Base-by-base conservation (phyloP, 176 grass and related monocot species). In the Ananas comosus region DNA sequence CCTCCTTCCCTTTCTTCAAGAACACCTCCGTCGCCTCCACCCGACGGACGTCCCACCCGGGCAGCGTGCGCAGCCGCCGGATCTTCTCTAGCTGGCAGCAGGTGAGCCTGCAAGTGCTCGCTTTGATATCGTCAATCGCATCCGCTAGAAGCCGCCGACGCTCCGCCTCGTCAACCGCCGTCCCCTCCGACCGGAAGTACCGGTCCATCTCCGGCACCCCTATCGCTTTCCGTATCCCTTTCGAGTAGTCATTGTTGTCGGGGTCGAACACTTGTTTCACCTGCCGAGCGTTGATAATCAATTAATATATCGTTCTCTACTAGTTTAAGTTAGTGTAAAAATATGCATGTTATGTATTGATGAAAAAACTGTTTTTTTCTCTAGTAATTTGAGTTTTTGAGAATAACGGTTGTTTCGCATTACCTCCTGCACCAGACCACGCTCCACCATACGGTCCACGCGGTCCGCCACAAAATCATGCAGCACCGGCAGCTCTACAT, bases 21-120 rank as follows among this genome's bases (percentile, higher is more conserved):
- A 91, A 80, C 27, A 71, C 71, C 8, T 75, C 29, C 3, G 84
- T 87, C 7, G 77, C 81, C 14, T 87, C 81, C 11, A 91, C 49
- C 22, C 78, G 61, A 10, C 33, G 73, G 50, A 91, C 23, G 6
- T 14, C 57, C 88, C 88, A 86, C 2, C 78, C 80, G 1, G 52
- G 59, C 10, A 75, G 48, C n/a, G 12, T 10, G 22, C 18, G 17
- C 1, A 87, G 74, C 21, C 78, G 71, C 11, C 61, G 77, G 51
- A 91, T 84, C 74, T 91, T 91, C 24, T 29, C 48, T n/a, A 76
- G 53, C 66, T 91, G 89, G 10, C 69, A 29, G 59, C 70, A 53
- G 1, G 72, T 72, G n/a, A 91, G 75, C 16, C 12, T 72, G 57
- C 75, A 80, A 1, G 89, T 91, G 59, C 85, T 91, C 49, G 19